A percentile compares a stretch with the other conserved stretches of the same genome.
Conservation (phyloP, 2,329 filamentous ascomycete genomes). For the Monilinia fructicola region DNA sequence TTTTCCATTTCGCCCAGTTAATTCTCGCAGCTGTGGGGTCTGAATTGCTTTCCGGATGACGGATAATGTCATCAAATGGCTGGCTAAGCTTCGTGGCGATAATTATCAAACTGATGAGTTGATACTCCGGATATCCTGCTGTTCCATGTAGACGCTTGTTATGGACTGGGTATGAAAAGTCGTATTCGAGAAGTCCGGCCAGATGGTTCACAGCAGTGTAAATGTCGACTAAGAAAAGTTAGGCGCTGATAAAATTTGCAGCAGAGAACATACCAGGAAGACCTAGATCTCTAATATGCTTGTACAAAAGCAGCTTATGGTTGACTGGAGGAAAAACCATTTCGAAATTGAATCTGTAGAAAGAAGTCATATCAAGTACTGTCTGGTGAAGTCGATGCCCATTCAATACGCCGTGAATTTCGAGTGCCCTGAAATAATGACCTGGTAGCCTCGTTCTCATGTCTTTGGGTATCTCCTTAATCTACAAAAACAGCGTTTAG, state of each 20-base stretch:
- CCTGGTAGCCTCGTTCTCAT: constrained; percentile 66
- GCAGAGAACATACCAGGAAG: constrained; percentile 63
- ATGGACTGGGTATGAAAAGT: constrained; percentile 58
- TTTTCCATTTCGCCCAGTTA: constrained; percentile 72
- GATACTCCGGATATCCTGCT: constrained; percentile 70
- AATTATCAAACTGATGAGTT: constrained; percentile 68
- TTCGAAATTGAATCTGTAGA: constrained; percentile 66
- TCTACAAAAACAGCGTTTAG: constrained; percentile 42
- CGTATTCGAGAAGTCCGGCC: constrained; percentile 43
- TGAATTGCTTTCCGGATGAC: constrained; percentile 49
- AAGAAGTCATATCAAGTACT: constrained; percentile 60
- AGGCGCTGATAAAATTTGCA: constrained; percentile 29
- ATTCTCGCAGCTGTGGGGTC: constrained; percentile 62
- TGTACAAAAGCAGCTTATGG: constrained; percentile 63
- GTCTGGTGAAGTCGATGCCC: constrained; percentile 63
- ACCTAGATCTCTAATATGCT: constrained; percentile 68
- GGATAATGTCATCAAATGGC: constrained; percentile 63
- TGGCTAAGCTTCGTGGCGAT: constrained; percentile 77
- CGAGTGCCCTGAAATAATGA: constrained; percentile 59
- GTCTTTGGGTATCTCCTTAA: constrained; percentile 58
- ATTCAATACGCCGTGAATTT: constrained; percentile 49
- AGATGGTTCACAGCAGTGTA: constrained; percentile 61
- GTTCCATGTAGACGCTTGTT: constrained; percentile 46
- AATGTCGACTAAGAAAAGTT: constrained; percentile 55
- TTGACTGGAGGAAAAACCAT: constrained; percentile 75